phyloP scores from a whole-genome alignment of 1,284 basidiomycete genomes.

The Macrocystidia cucumis region DNA sequence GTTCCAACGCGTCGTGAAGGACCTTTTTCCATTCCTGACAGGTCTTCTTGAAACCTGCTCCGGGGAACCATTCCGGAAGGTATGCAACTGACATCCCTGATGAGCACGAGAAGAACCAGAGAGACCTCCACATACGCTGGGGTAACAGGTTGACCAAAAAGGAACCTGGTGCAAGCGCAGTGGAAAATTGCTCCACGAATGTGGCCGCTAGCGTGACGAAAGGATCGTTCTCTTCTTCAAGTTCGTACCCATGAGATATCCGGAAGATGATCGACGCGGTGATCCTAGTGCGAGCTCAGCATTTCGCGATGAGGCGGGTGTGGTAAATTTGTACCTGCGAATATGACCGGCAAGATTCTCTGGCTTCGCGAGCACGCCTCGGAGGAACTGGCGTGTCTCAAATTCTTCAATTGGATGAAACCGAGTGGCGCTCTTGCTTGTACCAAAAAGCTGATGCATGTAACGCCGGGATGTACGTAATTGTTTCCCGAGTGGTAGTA shows the following conservation, averaged over 20 bases:
- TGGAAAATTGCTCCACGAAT: slow-evolving; percentile 26
- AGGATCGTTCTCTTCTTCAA: slow-evolving; percentile 22
- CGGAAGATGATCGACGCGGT: slow-evolving; percentile 25
- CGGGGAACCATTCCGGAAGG: slow-evolving; percentile 47
- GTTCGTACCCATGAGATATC: slow-evolving; percentile 27
- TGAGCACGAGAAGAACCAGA: not conserved
- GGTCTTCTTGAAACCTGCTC: slow-evolving; percentile 37
- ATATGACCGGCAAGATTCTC: slow-evolving; percentile 35
- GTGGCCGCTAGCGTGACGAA: slow-evolving; percentile 22
- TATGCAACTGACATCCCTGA: slow-evolving; percentile 29
- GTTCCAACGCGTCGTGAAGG: slow-evolving; percentile 29
- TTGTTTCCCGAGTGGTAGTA: slow-evolving; percentile 33
- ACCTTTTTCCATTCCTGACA: slow-evolving; percentile 31
- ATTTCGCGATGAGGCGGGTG: not conserved
- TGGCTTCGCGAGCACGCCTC: slow-evolving; percentile 30
- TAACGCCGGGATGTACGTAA: slow-evolving; percentile 42
- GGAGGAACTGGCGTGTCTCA: slow-evolving; percentile 39
- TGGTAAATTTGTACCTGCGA: slow-evolving; percentile 27
- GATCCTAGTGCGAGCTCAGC: slow-evolving; percentile 10
- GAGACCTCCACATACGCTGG: slow-evolving; percentile 10
- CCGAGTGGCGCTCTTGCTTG: slow-evolving; percentile 17
- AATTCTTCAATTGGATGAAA: slow-evolving; percentile 31
- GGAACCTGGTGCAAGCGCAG: slow-evolving; percentile 21
- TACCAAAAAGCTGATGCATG: slow-evolving; percentile 34
- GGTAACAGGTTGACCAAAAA: slow-evolving; percentile 20